phyloP scores from a whole-genome alignment of 257 asterid genomes.

The Agastache rugosa region DNA sequence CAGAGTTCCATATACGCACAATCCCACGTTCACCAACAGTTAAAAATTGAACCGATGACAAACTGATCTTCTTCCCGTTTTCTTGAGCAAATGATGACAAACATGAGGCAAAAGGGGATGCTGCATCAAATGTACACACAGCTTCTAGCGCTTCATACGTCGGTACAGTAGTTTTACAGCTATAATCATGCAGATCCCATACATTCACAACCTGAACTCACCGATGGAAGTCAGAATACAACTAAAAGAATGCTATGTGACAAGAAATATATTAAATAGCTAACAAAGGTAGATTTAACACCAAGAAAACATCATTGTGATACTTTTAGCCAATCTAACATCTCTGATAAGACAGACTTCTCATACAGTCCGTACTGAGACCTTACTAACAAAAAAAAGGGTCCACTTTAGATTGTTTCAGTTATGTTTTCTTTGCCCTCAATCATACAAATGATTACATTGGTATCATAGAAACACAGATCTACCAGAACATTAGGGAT shows the following conservation, averaged over 20 bases:
- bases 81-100: conserved; percentile 52
- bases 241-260: conserved; percentile 11
- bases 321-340: not conserved
- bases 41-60: conserved; percentile 64
- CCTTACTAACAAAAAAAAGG: conserved; percentile 15
- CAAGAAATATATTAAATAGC: not conserved
- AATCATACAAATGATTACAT: not conserved
- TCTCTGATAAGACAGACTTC: not conserved
- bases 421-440: not conserved
- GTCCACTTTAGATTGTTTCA: not conserved
- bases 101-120: conserved; percentile 62
- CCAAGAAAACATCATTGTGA: not conserved
- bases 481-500: conserved; percentile 11
- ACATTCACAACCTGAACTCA: conserved; percentile 79
- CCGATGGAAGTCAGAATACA: conserved; percentile 34
- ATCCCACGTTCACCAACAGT: conserved; percentile 98
- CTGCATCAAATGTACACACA: conserved; percentile 61
- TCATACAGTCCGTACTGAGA: not conserved
- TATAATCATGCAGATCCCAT: conserved; percentile 84
- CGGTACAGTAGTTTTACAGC: conserved; percentile 75
- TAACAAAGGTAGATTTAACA: not conserved
- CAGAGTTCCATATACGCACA: conserved; percentile 89
- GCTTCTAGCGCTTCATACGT: conserved; percentile 93
- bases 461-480: not conserved
- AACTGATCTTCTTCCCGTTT: conserved; percentile 53